phyloP scores from a whole-genome alignment of 345 rosid genomes.

The Citropsis articulata region DNA sequence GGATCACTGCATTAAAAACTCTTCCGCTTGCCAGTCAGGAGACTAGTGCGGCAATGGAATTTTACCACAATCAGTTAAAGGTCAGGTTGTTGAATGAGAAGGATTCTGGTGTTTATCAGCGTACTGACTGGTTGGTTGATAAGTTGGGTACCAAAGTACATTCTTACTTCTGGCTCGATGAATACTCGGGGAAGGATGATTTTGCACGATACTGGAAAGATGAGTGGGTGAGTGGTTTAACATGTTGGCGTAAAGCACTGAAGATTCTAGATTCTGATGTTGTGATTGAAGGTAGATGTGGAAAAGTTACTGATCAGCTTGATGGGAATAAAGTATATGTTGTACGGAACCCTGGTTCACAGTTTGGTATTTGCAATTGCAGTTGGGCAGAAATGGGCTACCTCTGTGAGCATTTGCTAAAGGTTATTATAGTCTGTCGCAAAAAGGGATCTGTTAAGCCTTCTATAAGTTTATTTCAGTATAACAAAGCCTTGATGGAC shows the following conservation, averaged over 20 bases:
- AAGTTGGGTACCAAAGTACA: slow-evolving; percentile 90
- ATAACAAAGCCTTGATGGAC: slow-evolving; percentile 56
- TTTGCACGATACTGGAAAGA: slow-evolving; percentile 82
- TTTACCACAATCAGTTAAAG: slow-evolving; percentile 81
- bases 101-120: slow-evolving; percentile 59
- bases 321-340: slow-evolving; percentile 50
- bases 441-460: slow-evolving; percentile 38
- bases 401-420: slow-evolving; percentile 77
- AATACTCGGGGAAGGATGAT: slow-evolving; percentile 70
- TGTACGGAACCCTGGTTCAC: slow-evolving; percentile 82
- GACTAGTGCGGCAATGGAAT: slow-evolving; percentile 85
- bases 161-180: slow-evolving; percentile 97
- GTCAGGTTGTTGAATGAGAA: slow-evolving; percentile 75
- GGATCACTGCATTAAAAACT: slow-evolving; percentile 55
- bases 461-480: slow-evolving; percentile 61
- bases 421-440: slow-evolving; percentile 44
- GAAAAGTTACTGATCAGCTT: slow-evolving; percentile 53
- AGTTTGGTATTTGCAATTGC: slow-evolving; percentile 73
- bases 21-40: slow-evolving; percentile 87
- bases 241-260: slow-evolving; percentile 75
- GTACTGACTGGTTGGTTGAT: slow-evolving; percentile 93
- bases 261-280: slow-evolving; percentile 72
- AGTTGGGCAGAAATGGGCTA: slow-evolving; percentile 80
- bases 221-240: slow-evolving; percentile 87
- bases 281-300: slow-evolving; percentile 47